Conservation (phyloP, 2,329 filamentous ascomycete species). For the Septoria petroselini region DNA sequence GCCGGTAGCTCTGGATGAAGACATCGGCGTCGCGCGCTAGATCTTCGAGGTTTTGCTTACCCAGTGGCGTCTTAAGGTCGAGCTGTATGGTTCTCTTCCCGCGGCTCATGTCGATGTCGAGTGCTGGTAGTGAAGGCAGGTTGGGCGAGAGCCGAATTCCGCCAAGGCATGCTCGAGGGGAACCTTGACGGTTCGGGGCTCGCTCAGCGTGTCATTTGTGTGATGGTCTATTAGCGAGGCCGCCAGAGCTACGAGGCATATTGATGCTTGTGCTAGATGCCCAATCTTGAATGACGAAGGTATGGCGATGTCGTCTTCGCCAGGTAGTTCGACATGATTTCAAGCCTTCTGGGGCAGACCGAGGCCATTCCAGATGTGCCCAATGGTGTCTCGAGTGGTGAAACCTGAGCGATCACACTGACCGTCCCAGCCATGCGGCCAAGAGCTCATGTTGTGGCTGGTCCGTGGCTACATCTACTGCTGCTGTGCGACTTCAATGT, state of each 20-base stretch:
- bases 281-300: constrained; percentile 56
- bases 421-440: constrained; percentile 3
- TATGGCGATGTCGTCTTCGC: constrained; percentile 32
- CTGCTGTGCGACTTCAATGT: too few relatives aligned
- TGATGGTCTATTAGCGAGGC: constrained; percentile 47
- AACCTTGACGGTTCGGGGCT: constrained; percentile 44
- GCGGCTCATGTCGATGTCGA: constrained; percentile 31
- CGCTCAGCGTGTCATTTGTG: not conserved
- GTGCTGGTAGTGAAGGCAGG: constrained; percentile 28
- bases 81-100: constrained; percentile 37
- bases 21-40: constrained; percentile 43
- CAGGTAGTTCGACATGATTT: constrained; percentile 24
- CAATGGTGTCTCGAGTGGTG: constrained; percentile 31
- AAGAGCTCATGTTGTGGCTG: not conserved
- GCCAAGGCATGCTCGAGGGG: constrained; percentile 47
- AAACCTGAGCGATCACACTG: constrained; percentile 29
- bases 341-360: constrained; percentile 16
- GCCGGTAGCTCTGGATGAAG: constrained; percentile 49
- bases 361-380: constrained; percentile 36
- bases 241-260: constrained; percentile 51
- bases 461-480: not conserved
- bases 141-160: constrained; percentile 50
- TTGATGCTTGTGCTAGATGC: constrained; percentile 52
- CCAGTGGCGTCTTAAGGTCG: constrained; percentile 33
- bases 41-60: constrained; percentile 28